Percentiles rank a stretch among this genome's conserved stretches.
Evolutionary conservation across 768 basidiomycete genomes (phyloP).

Genomic region (Mycena sanguinolenta): DNA sequence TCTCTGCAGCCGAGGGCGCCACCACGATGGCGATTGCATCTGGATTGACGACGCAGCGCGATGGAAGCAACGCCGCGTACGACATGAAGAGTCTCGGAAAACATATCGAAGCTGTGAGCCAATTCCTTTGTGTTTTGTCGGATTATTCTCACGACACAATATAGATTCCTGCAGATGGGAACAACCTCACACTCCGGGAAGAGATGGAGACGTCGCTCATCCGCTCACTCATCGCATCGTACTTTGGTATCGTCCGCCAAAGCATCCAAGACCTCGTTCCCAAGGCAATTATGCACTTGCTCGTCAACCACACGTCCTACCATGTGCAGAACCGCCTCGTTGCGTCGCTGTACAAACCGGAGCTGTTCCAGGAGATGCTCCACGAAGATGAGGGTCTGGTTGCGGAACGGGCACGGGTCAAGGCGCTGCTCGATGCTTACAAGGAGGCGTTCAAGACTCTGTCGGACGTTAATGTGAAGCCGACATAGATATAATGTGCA

Average conservation of each 20-base stretch:
- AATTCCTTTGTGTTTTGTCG: constrained; percentile 3
- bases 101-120: constrained; percentile 95
- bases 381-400: constrained; percentile 97
- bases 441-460: constrained; percentile 93
- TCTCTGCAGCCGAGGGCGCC: constrained; percentile 65
- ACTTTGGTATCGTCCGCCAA: constrained; percentile 96
- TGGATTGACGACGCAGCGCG: constrained; percentile 78
- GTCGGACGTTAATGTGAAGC: constrained; percentile 85
- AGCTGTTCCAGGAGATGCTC: constrained; percentile 89
- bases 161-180: constrained; percentile 72
- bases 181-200: constrained; percentile 82
- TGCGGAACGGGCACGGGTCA: constrained; percentile 92
- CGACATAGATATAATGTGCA: constrained; percentile 52
- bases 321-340: constrained; percentile 97
- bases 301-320: constrained; percentile 97
- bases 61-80: constrained; percentile 87
- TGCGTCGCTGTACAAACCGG: constrained; percentile 94
- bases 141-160: constrained; percentile 8
- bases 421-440: constrained; percentile 95
- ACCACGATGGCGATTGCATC: constrained; percentile 53
- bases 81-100: constrained; percentile 99
- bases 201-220: constrained; percentile 98
- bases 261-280: constrained; percentile 97
- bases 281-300: constrained; percentile 98
- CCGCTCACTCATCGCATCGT: constrained; percentile 93